Conservation (phyloP, 176 grass and related monocot species). For the Aegilops tauschii region DNA sequence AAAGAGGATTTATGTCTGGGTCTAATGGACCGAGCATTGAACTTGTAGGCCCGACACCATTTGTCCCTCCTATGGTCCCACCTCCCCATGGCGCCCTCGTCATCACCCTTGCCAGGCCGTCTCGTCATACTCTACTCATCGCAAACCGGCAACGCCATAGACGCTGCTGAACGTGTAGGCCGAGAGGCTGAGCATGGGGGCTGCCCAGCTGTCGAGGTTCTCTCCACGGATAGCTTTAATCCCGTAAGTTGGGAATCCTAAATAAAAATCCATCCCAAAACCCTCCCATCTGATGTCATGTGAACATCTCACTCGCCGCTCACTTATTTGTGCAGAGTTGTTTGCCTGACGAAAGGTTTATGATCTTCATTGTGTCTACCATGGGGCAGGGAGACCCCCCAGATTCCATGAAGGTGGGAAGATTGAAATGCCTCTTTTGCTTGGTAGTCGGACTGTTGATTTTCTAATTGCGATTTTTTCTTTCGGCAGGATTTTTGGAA, state of each 20-base stretch:
- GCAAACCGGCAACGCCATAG: slow-evolving; percentile 74
- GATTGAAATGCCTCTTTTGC: neutral
- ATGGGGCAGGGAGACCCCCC: slow-evolving; percentile 84
- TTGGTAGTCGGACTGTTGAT: neutral
- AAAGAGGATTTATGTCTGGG: neutral
- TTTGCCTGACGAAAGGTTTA: slow-evolving; percentile 45
- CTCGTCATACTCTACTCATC: slow-evolving; percentile 73
- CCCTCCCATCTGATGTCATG: neutral
- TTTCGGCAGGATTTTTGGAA: slow-evolving; percentile 69
- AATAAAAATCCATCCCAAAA: neutral
- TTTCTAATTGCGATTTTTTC: neutral
- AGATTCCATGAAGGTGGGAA: slow-evolving; percentile 78
- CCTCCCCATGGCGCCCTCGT: slow-evolving; percentile 20
- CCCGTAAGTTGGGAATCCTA: slow-evolving; percentile 39
- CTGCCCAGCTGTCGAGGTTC: slow-evolving; percentile 58
- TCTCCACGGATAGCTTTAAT: slow-evolving; percentile 66
- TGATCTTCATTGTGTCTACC: slow-evolving; percentile 84
- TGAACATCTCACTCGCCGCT: neutral
- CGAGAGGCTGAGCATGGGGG: slow-evolving; percentile 71
- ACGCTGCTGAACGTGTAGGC: slow-evolving; percentile 59
- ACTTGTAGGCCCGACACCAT: neutral
- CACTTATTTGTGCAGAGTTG: slow-evolving; percentile 33
- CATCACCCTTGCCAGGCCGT: neutral
- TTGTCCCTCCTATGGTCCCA: neutral
- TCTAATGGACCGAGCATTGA: neutral